These are phyloP conservation scores for Saccharomycopsis selenospora DNA, from an alignment of 805 yeast genomes.

Conservation along the genomic window DNA sequence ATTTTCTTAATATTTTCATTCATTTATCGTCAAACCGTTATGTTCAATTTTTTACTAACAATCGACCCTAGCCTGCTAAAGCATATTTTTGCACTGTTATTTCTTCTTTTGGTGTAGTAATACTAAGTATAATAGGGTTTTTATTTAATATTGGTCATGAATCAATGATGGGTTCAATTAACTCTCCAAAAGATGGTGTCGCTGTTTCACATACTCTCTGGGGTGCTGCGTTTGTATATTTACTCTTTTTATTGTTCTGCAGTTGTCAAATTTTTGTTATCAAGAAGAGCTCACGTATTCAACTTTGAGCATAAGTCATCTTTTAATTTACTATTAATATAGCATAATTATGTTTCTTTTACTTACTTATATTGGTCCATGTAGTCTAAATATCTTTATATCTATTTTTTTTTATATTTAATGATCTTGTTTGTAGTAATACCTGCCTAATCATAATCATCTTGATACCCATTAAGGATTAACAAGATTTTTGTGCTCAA, in stretches of 20 bases:
- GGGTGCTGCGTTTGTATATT: conserved; percentile 81
- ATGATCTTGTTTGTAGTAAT: too few relatives aligned
- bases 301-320: too few relatives aligned
- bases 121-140: conserved; percentile 75
- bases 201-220: conserved; percentile 90
- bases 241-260: conserved; percentile 76
- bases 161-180: conserved; percentile 84
- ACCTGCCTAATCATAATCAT: too few relatives aligned
- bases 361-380: too few relatives aligned
- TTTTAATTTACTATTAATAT: too few relatives aligned
- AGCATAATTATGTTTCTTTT: too few relatives aligned
- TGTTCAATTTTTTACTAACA: conserved; percentile 5
- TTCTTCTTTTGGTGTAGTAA: conserved; percentile 87
- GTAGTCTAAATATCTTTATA: too few relatives aligned
- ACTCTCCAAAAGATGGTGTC: conserved; percentile 87
- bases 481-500: too few relatives aligned
- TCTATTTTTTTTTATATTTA: too few relatives aligned
- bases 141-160: conserved; percentile 78
- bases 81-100: conserved; percentile 95
- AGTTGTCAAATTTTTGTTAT: conserved; percentile 72
- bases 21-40: too few relatives aligned
- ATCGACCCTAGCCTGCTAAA: conserved; percentile 48
- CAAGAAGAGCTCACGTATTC: conserved; percentile 60
- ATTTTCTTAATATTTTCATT: too few relatives aligned
- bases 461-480: too few relatives aligned